Base-by-base conservation (phyloP, 441 rosid genomes). In the Bruguiera hainesii region DNA sequence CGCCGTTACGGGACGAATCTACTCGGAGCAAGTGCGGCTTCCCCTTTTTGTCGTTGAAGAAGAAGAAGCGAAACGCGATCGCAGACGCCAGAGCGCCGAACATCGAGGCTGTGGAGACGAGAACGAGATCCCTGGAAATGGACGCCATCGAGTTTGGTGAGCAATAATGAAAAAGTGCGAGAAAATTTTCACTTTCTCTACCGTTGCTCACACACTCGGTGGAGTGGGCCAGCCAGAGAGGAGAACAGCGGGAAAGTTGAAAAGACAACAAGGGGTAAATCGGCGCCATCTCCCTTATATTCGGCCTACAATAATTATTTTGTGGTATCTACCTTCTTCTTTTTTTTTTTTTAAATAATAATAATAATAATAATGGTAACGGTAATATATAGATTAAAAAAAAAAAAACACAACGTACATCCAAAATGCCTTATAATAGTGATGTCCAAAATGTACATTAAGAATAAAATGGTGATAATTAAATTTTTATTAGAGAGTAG, bases 51-150 rank as follows among this genome's bases (percentile, higher is more conserved):
- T 67, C 72, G 75, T 63, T 50, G 70, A 68, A 80, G 71, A 74
- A 83, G 75, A 83, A 82, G 73, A 75, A 70, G 75, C 81, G 86
- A 72, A 74, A 68, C 13, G 84, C 89, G 7, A 90, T 58, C 58
- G 90, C 84, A 26, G 97, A 87, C 48, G 88, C 71, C 39, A 89
- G 30, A 64, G 91, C 96, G 9, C 96, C 96, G 50, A 85, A 33
- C 37, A 90, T 23, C 15, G 93, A 74, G 66, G 94, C 91, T 0
- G 91, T 73, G 31, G 89, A 84, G 64, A 83, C 75, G 73, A 93
- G 75, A 51, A 75, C 65, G 0, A 89, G 66, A 35, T 87, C 97
- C 60, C 92, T 83, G 60, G 83, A 57, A 74, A 77, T 85, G 16
- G 28, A 20, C 11, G 30, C 16, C 97, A 93, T 86, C 10, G 75